Conservation (phyloP, 257 asterid species). For the Anisodus acutangulus region DNA sequence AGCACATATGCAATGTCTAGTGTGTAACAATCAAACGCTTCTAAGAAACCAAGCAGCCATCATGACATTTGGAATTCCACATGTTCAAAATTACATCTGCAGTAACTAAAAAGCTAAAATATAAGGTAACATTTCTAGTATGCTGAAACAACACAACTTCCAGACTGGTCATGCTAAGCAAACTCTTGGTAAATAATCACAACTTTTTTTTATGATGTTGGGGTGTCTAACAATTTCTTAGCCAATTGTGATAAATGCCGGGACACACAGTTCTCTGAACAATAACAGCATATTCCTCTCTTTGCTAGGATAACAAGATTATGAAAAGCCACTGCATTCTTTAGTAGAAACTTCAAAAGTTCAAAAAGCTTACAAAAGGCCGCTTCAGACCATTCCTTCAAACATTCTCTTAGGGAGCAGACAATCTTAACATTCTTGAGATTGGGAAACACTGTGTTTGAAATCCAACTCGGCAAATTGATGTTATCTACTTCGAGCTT, state of each 20-base stretch:
- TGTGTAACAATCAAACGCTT: not conserved
- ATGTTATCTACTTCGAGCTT: not conserved
- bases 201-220: not conserved
- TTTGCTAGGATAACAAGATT: not conserved
- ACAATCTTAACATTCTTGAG: not conserved
- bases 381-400: not conserved
- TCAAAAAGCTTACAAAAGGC: not conserved
- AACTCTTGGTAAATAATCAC: not conserved
- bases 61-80: not conserved
- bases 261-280: not conserved
- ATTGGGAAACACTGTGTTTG: not conserved
- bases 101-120: not conserved
- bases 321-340: not conserved
- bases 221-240: not conserved
- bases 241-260: conserved; percentile 1
- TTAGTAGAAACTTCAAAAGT: not conserved
- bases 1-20: not conserved
- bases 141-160: not conserved
- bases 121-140: not conserved
- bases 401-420: not conserved
- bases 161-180: not conserved
- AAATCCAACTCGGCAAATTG: not conserved
- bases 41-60: not conserved
- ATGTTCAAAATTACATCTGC: not conserved
- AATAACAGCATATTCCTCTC: not conserved